Conservation (phyloP, 331 rosid genomes). For the Quercus phellos region DNA sequence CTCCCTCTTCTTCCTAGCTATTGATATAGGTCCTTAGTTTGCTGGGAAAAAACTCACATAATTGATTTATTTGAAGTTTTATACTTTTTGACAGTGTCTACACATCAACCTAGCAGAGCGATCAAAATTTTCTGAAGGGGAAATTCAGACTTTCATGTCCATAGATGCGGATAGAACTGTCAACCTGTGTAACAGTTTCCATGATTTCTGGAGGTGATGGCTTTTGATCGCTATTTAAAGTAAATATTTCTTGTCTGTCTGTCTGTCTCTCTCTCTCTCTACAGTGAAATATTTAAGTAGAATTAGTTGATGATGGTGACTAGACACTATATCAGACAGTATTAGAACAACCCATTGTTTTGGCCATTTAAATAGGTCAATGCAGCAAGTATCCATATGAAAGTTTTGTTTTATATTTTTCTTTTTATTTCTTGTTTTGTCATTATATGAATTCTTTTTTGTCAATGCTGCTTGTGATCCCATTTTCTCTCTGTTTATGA, state of each 20-base stretch:
- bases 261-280: not conserved
- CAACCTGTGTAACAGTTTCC: constrained; percentile 81
- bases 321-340: not conserved
- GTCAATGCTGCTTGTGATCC: not conserved
- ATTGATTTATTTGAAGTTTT: not conserved
- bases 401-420: not conserved
- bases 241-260: not conserved
- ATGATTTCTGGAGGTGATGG: constrained; percentile 86
- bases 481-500: not conserved
- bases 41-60: not conserved
- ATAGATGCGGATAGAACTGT: constrained; percentile 90
- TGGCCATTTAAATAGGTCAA: not conserved
- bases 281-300: not conserved
- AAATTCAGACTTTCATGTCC: constrained; percentile 96
- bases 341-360: not conserved
- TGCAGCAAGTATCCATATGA: not conserved
- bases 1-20: not conserved
- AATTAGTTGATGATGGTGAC: not conserved
- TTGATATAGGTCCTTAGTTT: not conserved
- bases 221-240: not conserved
- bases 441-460: not conserved
- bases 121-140: constrained; percentile 81
- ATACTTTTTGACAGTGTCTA: constrained; percentile 53
- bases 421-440: not conserved
- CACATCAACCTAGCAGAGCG: constrained; percentile 71